phyloP scores from a whole-genome alignment of 2,329 filamentous ascomycete species.

The Tolypocladium guangdongense region DNA sequence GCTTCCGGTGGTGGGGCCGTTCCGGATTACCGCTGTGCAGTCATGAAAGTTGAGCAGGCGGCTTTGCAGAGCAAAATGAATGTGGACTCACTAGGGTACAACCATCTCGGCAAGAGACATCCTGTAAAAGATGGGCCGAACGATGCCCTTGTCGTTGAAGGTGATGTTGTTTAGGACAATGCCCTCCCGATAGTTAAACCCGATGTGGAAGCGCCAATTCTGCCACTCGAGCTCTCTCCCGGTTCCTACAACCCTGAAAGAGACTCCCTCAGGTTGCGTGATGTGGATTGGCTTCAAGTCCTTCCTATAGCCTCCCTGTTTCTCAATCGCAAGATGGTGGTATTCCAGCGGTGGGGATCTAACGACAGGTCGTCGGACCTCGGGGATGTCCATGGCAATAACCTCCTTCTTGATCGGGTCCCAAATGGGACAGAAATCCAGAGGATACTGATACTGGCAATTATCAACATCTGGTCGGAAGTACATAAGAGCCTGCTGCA shows the following conservation, averaged over 20 bases:
- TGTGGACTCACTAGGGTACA: slow-evolving; percentile 54
- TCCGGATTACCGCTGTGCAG: slow-evolving; percentile 55
- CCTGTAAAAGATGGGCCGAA: slow-evolving; percentile 76
- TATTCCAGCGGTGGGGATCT: neutral
- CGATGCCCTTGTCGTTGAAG: slow-evolving; percentile 72
- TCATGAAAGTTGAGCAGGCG: neutral
- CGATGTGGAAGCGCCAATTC: neutral
- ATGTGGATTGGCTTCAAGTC: neutral
- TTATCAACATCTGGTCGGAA: slow-evolving; percentile 79
- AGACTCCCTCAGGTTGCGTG: neutral
- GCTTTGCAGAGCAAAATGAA: neutral
- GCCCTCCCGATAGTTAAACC: slow-evolving; percentile 25
- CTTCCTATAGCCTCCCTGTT: neutral
- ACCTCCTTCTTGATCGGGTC: slow-evolving; percentile 70
- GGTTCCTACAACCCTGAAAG: neutral
- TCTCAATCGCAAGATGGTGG: neutral
- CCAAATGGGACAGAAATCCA: slow-evolving; percentile 91
- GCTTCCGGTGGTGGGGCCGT: slow-evolving; percentile 69
- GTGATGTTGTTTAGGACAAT: slow-evolving; percentile 85
- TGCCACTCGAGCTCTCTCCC: neutral
- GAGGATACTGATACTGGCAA: slow-evolving; percentile 80
- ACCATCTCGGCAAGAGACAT: slow-evolving; percentile 90
- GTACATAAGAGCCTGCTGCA: slow-evolving; percentile 94
- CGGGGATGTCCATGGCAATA: slow-evolving; percentile 47
- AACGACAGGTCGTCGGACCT: neutral